Conservation (phyloP, 1,139 yeast genomes). For the Hemisphaericaspora lyxosophila region DNA sequence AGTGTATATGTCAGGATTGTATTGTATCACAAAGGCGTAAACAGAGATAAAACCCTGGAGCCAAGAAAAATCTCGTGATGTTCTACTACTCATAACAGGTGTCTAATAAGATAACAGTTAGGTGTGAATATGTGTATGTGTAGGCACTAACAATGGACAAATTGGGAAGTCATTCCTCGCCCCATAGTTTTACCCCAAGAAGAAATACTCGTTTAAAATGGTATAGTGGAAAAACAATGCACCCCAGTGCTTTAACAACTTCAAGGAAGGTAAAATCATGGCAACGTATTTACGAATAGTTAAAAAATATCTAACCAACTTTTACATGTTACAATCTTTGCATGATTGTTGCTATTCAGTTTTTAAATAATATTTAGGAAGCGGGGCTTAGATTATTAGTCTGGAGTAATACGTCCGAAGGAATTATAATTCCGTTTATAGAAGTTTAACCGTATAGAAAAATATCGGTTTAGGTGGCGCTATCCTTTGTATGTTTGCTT, state of each 20-base stretch:
- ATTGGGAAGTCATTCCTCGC: background rate
- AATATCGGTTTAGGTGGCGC: constrained; percentile 6
- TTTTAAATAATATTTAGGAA: too few relatives aligned
- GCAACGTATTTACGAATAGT: background rate
- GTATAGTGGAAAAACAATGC: too few relatives aligned
- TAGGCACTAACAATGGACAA: too few relatives aligned
- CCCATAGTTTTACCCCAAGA: background rate
- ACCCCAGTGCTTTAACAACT: background rate
- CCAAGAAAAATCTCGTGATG: too few relatives aligned
- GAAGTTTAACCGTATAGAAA: constrained; percentile 1
- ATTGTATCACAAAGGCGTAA: too few relatives aligned
- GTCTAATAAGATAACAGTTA: too few relatives aligned
- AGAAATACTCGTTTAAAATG: too few relatives aligned
- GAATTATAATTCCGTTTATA: constrained; percentile 1
- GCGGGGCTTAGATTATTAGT: background rate
- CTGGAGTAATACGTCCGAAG: background rate
- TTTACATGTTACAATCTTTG: background rate
- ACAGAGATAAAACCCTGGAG: too few relatives aligned
- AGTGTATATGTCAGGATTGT: too few relatives aligned
- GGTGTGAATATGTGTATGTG: too few relatives aligned
- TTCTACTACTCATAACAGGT: too few relatives aligned
- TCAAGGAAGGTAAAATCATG: constrained; percentile 1
- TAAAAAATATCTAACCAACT: background rate
- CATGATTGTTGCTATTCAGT: too few relatives aligned
- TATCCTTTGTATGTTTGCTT: background rate